A percentile compares a stretch with the other conserved stretches of the same genome.
Evolutionary conservation across 208 protist genomes (phyloP).

Genomic region (Leishmania guyanensis): DNA sequence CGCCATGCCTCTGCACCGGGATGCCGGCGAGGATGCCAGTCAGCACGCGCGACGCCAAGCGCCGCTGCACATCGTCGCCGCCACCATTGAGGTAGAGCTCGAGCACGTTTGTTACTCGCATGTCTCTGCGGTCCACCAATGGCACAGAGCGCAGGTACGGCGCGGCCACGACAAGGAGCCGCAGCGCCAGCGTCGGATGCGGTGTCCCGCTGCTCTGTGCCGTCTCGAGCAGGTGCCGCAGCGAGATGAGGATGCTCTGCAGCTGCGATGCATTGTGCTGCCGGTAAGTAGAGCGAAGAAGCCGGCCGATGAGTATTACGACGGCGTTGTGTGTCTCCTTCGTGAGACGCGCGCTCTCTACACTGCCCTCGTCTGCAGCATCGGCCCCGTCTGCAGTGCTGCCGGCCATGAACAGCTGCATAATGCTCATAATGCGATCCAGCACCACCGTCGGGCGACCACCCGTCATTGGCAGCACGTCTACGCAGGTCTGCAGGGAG

Average conservation of each 20-base stretch:
- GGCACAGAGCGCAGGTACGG: constrained; percentile 74
- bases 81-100: constrained; percentile 34
- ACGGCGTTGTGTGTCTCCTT: constrained; percentile 34
- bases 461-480: constrained; percentile 59
- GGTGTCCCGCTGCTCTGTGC: constrained; percentile 14
- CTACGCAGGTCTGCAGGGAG: constrained; percentile 51
- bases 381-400: constrained; percentile 3
- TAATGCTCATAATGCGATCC: constrained; percentile 30
- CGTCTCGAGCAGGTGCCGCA: constrained; percentile 24
- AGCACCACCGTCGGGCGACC: constrained; percentile 51
- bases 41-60: constrained; percentile 51
- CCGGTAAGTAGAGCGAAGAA: constrained; percentile 46
- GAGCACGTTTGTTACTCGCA: constrained; percentile 39
- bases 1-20: constrained; percentile 20
- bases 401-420: constrained; percentile 21
- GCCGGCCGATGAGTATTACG: constrained; percentile 37
- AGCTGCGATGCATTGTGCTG: constrained; percentile 66
- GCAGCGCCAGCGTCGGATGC: constrained; percentile 28
- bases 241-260: constrained; percentile 50
- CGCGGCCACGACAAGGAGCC: constrained; percentile 53
- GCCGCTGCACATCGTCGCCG: constrained; percentile 38
- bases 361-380: neutral
- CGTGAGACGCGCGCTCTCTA: constrained; percentile 18
- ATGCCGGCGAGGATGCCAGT: constrained; percentile 53
- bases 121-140: constrained; percentile 49